phyloP scores from a whole-genome alignment of 371 early-diverging fungal species.

The Mucor saturninus region DNA sequence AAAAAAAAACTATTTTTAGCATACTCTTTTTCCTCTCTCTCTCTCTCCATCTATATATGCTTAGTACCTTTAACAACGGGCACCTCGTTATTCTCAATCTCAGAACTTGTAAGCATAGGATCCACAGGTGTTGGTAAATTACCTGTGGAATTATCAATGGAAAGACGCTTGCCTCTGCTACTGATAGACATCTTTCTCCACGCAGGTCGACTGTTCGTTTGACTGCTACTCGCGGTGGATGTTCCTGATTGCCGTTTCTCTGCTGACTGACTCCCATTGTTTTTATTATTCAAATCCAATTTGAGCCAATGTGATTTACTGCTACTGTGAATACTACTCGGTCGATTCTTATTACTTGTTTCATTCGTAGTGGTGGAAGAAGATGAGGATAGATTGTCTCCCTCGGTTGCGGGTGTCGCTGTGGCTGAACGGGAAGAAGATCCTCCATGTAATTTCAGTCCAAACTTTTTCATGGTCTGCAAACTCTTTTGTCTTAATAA shows the following conservation, averaged over 20 bases:
- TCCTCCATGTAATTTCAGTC: neutral
- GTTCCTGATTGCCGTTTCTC: slow-evolving; percentile 11
- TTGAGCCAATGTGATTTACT: slow-evolving; percentile 23
- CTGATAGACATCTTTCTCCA: slow-evolving; percentile 24
- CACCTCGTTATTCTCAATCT: neutral
- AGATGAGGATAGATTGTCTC: neutral
- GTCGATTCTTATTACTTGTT: neutral
- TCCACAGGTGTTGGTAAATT: slow-evolving; percentile 13
- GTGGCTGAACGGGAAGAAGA: neutral
- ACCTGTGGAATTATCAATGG: slow-evolving; percentile 18
- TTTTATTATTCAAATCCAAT: slow-evolving; percentile 13
- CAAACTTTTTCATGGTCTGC: slow-evolving; percentile 18
- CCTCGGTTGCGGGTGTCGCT: neutral
- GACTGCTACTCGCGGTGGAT: neutral
- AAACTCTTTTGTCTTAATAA: slow-evolving; percentile 26
- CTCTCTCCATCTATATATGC: neutral
- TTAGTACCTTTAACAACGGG: neutral
- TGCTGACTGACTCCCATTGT: neutral
- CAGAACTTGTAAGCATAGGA: slow-evolving; percentile 6
- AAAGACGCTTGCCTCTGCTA: slow-evolving; percentile 9
- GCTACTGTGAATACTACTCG: neutral
- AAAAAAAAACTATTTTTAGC: neutral
- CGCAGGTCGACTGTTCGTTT: neutral
- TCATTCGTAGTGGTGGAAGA: slow-evolving; percentile 2
- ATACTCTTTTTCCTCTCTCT: neutral